phyloP scores from a whole-genome alignment of 2,329 filamentous ascomycete species.

The Sarocladiaceae sp. region DNA sequence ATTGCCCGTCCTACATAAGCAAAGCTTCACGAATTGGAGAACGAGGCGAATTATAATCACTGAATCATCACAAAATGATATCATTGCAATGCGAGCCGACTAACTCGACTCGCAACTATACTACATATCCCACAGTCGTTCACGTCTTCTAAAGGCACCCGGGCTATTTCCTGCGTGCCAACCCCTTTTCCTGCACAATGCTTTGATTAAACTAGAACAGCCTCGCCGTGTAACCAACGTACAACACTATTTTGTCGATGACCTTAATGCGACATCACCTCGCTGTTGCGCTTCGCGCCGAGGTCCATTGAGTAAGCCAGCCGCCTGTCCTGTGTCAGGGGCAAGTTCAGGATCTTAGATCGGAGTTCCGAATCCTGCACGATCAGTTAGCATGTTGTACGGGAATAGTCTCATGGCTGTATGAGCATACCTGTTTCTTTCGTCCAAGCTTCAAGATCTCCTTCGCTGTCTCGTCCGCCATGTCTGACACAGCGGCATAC shows the following conservation, averaged over 20 bases:
- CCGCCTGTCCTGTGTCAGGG: constrained; percentile 69
- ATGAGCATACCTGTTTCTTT: constrained; percentile 50
- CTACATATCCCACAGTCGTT: constrained; percentile 3
- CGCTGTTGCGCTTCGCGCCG: constrained; percentile 64
- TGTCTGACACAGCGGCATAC: constrained; percentile 73
- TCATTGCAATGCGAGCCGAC: constrained; percentile 8
- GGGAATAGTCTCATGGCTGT: no score
- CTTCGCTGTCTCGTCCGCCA: constrained; percentile 69
- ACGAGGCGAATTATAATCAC: background rate
- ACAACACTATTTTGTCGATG: background rate
- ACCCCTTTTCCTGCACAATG: background rate
- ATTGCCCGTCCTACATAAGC: no score
- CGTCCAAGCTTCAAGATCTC: constrained; percentile 54
- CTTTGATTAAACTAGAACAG: background rate
- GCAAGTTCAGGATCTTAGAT: constrained; percentile 49
- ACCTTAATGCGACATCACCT: constrained; percentile 49
- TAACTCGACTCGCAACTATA: constrained; percentile 8
- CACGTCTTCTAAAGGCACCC: background rate
- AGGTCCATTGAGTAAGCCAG: constrained; percentile 67
- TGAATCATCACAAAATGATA: constrained; percentile 1
- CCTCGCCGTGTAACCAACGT: background rate
- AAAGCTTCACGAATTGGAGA: no score
- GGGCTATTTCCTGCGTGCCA: background rate
- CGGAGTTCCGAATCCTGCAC: constrained; percentile 31
- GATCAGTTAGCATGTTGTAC: constrained; percentile 15